phyloP scores from a whole-genome alignment of 2,329 filamentous ascomycete genomes.

The Ilyonectria mors-panacis region DNA sequence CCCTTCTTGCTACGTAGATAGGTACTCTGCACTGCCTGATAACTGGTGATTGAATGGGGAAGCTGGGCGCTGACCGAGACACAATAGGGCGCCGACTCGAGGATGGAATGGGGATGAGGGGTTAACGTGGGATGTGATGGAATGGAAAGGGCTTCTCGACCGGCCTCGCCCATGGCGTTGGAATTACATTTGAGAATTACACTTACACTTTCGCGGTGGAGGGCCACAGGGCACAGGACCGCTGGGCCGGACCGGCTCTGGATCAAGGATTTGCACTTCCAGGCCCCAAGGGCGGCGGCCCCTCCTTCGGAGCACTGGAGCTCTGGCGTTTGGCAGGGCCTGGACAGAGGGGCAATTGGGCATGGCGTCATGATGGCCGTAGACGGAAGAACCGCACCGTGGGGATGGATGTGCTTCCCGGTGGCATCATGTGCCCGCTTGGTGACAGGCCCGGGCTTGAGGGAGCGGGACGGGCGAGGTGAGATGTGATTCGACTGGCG shows the following conservation, averaged over 20 bases:
- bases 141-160: conserved; percentile 22
- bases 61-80: conserved; percentile 14
- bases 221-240: conserved; percentile 2
- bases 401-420: conserved; percentile 18
- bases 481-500: conserved; percentile 40
- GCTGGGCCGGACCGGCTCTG: conserved; percentile 23
- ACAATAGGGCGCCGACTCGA: conserved; percentile 15
- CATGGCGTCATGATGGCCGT: conserved; percentile 46
- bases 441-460: conserved; percentile 23
- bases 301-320: conserved; percentile 32
- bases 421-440: conserved; percentile 40
- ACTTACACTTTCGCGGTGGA: conserved; percentile 14
- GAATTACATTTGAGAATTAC: conserved; percentile 27
- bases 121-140: conserved; percentile 7
- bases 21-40: conserved; percentile 5
- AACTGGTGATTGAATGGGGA: not conserved
- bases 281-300: conserved; percentile 6
- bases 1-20: conserved; percentile 1
- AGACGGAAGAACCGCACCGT: conserved; percentile 29
- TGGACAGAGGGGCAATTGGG: conserved; percentile 21
- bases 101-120: conserved; percentile 20
- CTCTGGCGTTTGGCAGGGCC: conserved; percentile 3
- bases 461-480: conserved; percentile 24
- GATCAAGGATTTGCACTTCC: conserved; percentile 13
- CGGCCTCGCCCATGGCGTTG: not conserved